Evolutionary conservation across 257 asterid species (phyloP), one percentile per base, ranked within the genome.

Genomic region (Gentiana dahurica): DNA sequence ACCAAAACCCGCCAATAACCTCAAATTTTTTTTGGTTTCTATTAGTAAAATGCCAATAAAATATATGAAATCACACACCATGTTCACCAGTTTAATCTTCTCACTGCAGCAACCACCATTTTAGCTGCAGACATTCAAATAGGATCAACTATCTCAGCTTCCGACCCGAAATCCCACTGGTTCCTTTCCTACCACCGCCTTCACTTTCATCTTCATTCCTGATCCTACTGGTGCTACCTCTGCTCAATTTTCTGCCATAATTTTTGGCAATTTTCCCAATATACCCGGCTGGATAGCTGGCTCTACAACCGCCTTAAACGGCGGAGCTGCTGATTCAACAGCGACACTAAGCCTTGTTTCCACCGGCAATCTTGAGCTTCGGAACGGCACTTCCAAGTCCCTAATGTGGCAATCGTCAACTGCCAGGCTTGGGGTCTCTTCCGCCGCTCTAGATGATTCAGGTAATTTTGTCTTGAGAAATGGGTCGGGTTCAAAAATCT

Each of bases 391-490:
- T 13, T 46, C 45, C 44, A 51, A 62, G n/a, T 51, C 69, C 41
- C 7, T 77, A n/a, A 69, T 77, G 13, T 87, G 95, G 96, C 79
- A 75, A 63, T 80, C 93, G n/a, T 69, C 62, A 55, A 84, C 96
- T 12, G 66, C 84, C 4, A 69, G 78, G 15, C 67, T 15, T 12
- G 87, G 84, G 5, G 65, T 82, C 58, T 59, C 82, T 45, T 57
- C 72, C 47, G 93, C 83, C 60, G 35, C 76, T 33, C 86, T 87
- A 41, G 87, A 78, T 9, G 71, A 78, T 24, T 77, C 75, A 10
- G 94, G 94, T 51, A 87, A 79, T 41, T 70, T 86, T 34, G 65
- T 72, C 2, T 87, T 89, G n/a, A 76, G 45, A 34, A 89, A 84
- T 43, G 74, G 74, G 47, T 64, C 83, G 57, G 82, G 73, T 57